phyloP scores from a whole-genome alignment of 2,329 filamentous ascomycete species.

The Alternaria solani region DNA sequence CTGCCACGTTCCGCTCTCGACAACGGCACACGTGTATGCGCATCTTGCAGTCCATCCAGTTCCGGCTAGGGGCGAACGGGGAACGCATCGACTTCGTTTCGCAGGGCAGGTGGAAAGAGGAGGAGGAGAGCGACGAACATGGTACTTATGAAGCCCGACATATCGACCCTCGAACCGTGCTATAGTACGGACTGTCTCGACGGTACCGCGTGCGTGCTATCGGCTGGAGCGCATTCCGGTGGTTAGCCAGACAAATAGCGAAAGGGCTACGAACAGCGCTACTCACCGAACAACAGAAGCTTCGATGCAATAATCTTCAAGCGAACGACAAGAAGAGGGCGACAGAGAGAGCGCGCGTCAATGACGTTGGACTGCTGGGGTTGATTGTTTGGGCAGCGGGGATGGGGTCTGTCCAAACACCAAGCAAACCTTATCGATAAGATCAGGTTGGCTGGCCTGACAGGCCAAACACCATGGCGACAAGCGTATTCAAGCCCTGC shows the following conservation, averaged over 20 bases:
- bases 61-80: background rate
- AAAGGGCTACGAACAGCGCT: slow-evolving; percentile 20
- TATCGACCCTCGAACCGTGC: slow-evolving; percentile 14
- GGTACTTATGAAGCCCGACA: slow-evolving; percentile 78
- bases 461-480: background rate
- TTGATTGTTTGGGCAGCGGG: slow-evolving; percentile 24
- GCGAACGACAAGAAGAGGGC: slow-evolving; percentile 11
- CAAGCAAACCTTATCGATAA: background rate
- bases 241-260: slow-evolving; percentile 43
- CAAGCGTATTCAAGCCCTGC: background rate
- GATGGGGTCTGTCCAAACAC: background rate
- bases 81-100: background rate
- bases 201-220: slow-evolving; percentile 23
- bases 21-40: background rate
- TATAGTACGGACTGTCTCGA: slow-evolving; percentile 26
- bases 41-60: background rate
- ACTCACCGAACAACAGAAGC: background rate
- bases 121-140: slow-evolving; percentile 66
- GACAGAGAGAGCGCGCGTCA: slow-evolving; percentile 1
- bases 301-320: background rate
- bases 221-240: slow-evolving; percentile 41
- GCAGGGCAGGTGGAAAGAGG: background rate
- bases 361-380: slow-evolving; percentile 20
- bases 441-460: background rate
- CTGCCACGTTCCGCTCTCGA: background rate